Evolutionary conservation across 2,329 filamentous ascomycete genomes (phyloP), one percentile per base, ranked within the genome.

Genomic region (Seiridium unicorne): DNA sequence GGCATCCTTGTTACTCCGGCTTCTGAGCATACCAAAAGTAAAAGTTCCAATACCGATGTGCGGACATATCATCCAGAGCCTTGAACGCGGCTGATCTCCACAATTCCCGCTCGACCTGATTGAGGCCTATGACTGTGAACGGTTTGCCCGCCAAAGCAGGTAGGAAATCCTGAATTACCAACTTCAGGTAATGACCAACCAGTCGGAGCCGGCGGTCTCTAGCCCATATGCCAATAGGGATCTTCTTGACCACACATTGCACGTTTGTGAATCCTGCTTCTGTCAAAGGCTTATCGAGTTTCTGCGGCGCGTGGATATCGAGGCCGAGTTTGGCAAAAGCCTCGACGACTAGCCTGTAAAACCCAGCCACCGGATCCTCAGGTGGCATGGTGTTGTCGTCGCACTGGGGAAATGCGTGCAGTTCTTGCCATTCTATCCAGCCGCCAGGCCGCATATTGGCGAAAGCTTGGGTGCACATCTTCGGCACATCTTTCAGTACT

Each of bases 361-460:
- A 71, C 6, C 68, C 64, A 32, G 66, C 66, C 42, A 80, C 65
- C 3, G 74, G 70, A 49, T 80, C 74, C 57, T 79, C 72, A 3
- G 71, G 65, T 1, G 68, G 65, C 74, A 82, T 79, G 8, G 77
- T 77, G 47, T 68, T 74, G 61, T 69, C 65, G 61, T 82, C 79
- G 62, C 75, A 81, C 35, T 72, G 68, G 10, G 79, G 71, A 32
- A 69, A 69, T 10, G 72, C 72, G 49, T 77, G 73, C 36, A 80
- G 71, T 56, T 83, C 81, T 31, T 81, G 79, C 46, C 81, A 76
- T 63, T 84, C 81, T 42, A 84, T 72, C 77, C 80, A 83, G 51
- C 80, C 81, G n/a, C 81, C 81, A 0, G 76, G 74, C 47, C 70
- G 74, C 9, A 81, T 64, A 59, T 81, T 71, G 8, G 68, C 64